phyloP scores from a whole-genome alignment of 441 rosid genomes.

The Gossypium davidsonii region DNA sequence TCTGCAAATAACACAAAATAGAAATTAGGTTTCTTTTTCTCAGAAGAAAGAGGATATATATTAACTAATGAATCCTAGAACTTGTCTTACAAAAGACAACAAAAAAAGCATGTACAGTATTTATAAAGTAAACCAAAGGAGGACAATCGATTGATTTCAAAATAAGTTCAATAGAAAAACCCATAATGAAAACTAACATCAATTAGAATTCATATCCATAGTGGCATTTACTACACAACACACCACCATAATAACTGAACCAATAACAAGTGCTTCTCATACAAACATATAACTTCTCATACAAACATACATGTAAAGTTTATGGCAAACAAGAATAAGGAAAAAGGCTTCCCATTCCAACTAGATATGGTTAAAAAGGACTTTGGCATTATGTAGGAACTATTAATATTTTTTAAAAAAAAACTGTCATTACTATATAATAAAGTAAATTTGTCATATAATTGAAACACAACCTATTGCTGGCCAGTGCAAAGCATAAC shows the following conservation, averaged over 20 bases:
- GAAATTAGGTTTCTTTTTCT: constrained; percentile 5
- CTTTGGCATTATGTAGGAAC: not conserved
- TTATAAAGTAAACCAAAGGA: not conserved
- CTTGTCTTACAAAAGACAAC: not conserved
- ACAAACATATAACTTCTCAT: not conserved
- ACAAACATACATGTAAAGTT: not conserved
- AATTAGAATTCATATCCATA: not conserved
- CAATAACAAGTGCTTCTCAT: not conserved
- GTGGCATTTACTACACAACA: not conserved
- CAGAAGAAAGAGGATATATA: not conserved
- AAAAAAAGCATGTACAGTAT: not conserved
- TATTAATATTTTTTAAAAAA: not conserved
- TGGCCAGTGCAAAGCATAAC: not conserved
- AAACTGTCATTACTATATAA: not conserved
- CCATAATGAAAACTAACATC: not conserved
- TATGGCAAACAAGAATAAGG: not conserved
- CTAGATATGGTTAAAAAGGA: not conserved
- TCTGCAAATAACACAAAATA: constrained; percentile 44
- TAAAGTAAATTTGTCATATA: not conserved
- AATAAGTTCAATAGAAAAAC: not conserved
- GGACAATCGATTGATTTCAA: not conserved
- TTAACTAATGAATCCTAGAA: not conserved
- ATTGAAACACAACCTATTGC: not conserved
- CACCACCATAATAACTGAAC: not conserved
- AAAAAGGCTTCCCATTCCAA: not conserved